Evolutionary conservation across 2,329 filamentous ascomycete species (phyloP).

Genomic region (Exophiala phaeomuriformis): DNA sequence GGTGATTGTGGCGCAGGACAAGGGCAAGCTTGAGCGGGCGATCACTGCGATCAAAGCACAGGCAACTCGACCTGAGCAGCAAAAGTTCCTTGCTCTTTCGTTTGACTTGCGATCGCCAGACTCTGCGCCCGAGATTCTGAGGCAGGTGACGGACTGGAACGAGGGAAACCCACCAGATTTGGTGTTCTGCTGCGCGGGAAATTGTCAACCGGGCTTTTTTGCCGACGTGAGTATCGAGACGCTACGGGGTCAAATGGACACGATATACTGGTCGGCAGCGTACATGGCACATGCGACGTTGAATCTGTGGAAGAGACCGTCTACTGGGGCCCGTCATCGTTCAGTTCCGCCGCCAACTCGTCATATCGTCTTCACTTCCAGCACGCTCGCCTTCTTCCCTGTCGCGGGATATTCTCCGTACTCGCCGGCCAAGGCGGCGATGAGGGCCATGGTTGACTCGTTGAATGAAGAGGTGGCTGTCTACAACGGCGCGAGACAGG

Average conservation of each 20-base stretch:
- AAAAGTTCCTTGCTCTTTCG: conserved; percentile 75
- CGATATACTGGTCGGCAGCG: conserved; percentile 80
- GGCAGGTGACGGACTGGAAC: conserved; percentile 73
- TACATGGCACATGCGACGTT: conserved; percentile 80
- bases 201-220: conserved; percentile 67
- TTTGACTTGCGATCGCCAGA: conserved; percentile 68
- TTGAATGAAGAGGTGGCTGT: conserved; percentile 76
- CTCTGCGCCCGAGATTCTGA: conserved; percentile 63
- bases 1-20: conserved; percentile 73
- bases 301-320: conserved; percentile 59
- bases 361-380: conserved; percentile 84
- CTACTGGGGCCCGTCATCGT: neutral
- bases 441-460: conserved; percentile 75
- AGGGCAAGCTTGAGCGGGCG: conserved; percentile 64
- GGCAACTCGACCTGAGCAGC: conserved; percentile 57
- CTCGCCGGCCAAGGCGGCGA: conserved; percentile 73
- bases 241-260: conserved; percentile 74
- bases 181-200: conserved; percentile 84
- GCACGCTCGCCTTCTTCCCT: conserved; percentile 65
- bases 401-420: conserved; percentile 79
- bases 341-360: conserved; percentile 41
- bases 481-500: conserved; percentile 60
- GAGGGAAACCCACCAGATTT: conserved; percentile 65
- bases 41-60: conserved; percentile 53
- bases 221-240: conserved; percentile 61